Base-by-base conservation (phyloP, 352 stramenopile genomes). In the Globisporangium nunn region DNA sequence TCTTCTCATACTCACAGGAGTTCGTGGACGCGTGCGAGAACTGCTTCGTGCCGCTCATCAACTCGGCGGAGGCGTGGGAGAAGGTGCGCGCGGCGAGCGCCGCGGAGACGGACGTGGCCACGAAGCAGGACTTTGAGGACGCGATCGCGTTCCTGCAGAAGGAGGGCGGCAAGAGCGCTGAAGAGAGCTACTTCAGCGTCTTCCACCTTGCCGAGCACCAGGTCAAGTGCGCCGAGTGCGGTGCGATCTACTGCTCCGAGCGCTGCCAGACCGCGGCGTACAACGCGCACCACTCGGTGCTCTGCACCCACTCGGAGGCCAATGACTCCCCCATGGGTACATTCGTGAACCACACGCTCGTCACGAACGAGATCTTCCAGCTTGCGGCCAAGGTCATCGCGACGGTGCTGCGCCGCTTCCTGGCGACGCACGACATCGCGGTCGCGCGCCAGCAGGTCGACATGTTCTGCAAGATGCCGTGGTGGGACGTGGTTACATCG, bases 321-420 rank as follows among this genome's bases (percentile, higher is more conserved):
- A 75, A 87, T 47, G 64, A 69, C 31, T 81, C 62, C 14, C 81
- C 85, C 33, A 93, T 95, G 70, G 80, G 91, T 45, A 67, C 82
- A 15, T 91, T 89, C 46, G 70, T 96, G 30, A 77, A 85, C 63
- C 74, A 94, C 66, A 85, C 80, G 35, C 62, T 84, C 39, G 74
- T 87, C 54, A 97, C 88, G 8, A 98, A 98, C 66, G 91, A 98
- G 68, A 98, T 98, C 58, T 96, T 98, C 68, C 75, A 97, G 53
- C 70, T 97, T 11, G 88, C 90, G 11, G 87, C 76, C 50, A 92
- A 96, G 58, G 85, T 97, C 18, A 64, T 97, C 35, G 75, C 81
- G 37, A 78, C 76, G 37, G 70, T 93, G 14, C n/a, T 95, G 40
- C 54, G 78, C 58, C 66, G 73, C 18, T 92, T 78, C 37, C 63